These are phyloP conservation scores for Aotearoamyces nothofagi DNA, from an alignment of 2,329 filamentous ascomycete species.

Conservation along the genomic window DNA sequence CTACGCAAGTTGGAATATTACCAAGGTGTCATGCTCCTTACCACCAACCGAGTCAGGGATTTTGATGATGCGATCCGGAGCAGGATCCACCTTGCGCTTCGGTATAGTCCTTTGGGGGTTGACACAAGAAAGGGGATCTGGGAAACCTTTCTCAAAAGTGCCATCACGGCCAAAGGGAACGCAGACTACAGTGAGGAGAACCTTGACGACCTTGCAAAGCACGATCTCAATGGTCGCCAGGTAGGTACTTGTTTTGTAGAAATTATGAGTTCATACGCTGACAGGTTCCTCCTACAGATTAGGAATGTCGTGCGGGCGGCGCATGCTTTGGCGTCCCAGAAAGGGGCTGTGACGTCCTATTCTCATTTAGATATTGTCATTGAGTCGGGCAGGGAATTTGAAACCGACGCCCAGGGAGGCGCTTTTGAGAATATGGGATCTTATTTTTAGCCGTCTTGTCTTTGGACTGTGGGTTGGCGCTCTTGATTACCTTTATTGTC, in stretches of 20 bases:
- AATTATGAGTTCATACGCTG: slow-evolving; percentile 3
- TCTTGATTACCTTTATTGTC: not conserved
- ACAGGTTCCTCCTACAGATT: slow-evolving; percentile 3
- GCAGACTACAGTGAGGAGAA: not conserved
- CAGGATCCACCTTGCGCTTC: slow-evolving; percentile 18
- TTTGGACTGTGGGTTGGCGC: not conserved
- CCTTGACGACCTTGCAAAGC: slow-evolving; percentile 2
- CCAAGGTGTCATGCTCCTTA: slow-evolving; percentile 24
- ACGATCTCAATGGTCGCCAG: slow-evolving; percentile 3
- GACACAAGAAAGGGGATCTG: slow-evolving; percentile 1
- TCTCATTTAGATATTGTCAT: slow-evolving; percentile 2
- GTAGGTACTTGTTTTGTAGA: slow-evolving; percentile 3
- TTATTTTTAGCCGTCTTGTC: not conserved
- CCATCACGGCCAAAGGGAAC: not conserved
- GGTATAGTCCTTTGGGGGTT: slow-evolving; percentile 1
- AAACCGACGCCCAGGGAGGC: not conserved
- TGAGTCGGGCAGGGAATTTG: slow-evolving; percentile 1
- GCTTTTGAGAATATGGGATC: not conserved
- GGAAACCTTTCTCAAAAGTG: not conserved
- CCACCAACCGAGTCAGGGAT: slow-evolving; percentile 19
- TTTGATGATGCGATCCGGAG: slow-evolving; percentile 21
- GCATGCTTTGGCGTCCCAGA: slow-evolving; percentile 1
- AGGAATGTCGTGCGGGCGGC: slow-evolving; percentile 2
- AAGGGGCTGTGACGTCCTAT: not conserved
- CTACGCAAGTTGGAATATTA: slow-evolving; percentile 23